phyloP scores from a whole-genome alignment of 768 basidiomycete species.

The Termitomyces titanicus region DNA sequence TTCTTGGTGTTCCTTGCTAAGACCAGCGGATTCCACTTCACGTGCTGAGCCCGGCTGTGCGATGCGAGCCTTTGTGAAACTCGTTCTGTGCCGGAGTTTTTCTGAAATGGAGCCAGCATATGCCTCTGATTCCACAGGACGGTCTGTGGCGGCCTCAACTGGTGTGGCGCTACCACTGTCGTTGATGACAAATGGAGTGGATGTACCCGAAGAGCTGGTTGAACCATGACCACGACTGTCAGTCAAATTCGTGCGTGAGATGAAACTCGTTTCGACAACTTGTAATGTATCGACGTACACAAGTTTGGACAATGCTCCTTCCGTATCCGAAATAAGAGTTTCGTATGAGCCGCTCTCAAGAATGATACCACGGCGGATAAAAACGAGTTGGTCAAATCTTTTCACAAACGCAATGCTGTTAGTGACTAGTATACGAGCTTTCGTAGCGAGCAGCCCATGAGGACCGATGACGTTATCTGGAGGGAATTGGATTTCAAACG shows the following conservation, averaged over 20 bases:
- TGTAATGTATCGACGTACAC: conserved; percentile 43
- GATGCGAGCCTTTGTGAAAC: conserved; percentile 55
- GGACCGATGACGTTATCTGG: conserved; percentile 86
- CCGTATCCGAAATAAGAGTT: conserved; percentile 52
- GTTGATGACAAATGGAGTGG: conserved; percentile 43
- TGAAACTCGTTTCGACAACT: background rate
- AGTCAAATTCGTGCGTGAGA: background rate
- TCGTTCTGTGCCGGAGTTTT: conserved; percentile 52
- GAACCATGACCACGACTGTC: conserved; percentile 38
- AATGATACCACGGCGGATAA: conserved; percentile 79
- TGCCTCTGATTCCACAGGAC: conserved; percentile 19
- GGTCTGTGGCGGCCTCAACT: conserved; percentile 17
- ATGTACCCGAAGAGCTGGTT: conserved; percentile 41
- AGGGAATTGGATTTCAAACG: background rate
- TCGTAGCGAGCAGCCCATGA: conserved; percentile 72
- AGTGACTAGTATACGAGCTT: conserved; percentile 83
- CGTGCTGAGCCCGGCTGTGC: conserved; percentile 37
- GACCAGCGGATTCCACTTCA: conserved; percentile 37
- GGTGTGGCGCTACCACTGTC: conserved; percentile 31
- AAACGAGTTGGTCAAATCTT: conserved; percentile 71
- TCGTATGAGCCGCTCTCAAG: conserved; percentile 70
- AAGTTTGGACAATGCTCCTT: conserved; percentile 70
- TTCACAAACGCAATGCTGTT: conserved; percentile 84
- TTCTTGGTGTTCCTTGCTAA: conserved; percentile 70
- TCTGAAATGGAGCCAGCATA: conserved; percentile 38